A percentile compares a stretch with the other conserved stretches of the same genome.
phyloP scores from a whole-genome alignment of 2,329 filamentous ascomycete species.

The Calcarisporium arbuscula region DNA sequence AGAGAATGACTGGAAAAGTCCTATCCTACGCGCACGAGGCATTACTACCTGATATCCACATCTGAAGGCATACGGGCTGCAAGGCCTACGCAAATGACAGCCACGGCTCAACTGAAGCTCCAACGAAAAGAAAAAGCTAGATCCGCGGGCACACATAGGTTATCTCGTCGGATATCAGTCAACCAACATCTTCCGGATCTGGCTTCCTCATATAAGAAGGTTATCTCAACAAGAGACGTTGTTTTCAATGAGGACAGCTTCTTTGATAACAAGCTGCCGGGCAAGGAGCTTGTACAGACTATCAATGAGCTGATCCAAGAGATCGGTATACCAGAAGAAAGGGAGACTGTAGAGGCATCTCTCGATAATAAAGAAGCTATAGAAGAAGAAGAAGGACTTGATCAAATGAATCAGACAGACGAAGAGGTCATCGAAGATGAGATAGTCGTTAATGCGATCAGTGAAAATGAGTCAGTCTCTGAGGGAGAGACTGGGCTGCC shows the following conservation, averaged over 20 bases:
- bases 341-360: background rate
- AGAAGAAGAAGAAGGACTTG: background rate
- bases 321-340: background rate
- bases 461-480: background rate
- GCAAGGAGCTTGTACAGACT: too few relatives aligned
- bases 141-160: slow-evolving; percentile 1
- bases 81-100: too few relatives aligned
- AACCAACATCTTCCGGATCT: slow-evolving; percentile 3
- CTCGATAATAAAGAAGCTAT: too few relatives aligned
- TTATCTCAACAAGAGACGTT: slow-evolving; percentile 4
- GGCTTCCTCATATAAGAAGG: slow-evolving; percentile 1
- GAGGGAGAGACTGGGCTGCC: background rate
- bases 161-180: slow-evolving; percentile 4
- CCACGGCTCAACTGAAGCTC: too few relatives aligned
- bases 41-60: background rate
- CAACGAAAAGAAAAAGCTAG: slow-evolving; percentile 2
- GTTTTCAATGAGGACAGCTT: background rate
- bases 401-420: background rate
- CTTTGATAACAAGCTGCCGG: background rate
- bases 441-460: background rate
- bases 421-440: background rate
- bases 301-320: background rate
- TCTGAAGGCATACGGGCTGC: background rate
- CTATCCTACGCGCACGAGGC: background rate
- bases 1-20: background rate